Percentiles rank a stretch among this genome's conserved stretches.
phyloP scores from a whole-genome alignment of 306 rosid genomes.

The Lupinus albus region DNA sequence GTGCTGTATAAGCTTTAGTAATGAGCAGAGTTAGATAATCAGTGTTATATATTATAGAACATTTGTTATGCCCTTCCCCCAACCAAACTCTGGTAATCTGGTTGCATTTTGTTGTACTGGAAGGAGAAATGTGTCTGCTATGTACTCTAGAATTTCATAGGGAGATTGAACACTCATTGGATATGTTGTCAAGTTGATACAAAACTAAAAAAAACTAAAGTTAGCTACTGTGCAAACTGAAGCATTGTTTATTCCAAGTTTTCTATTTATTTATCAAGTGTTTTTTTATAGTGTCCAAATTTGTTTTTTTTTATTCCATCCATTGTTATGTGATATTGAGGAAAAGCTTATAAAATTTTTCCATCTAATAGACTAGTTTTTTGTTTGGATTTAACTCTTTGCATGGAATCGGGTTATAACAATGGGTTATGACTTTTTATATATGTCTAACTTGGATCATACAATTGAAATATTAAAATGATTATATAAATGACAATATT shows the following conservation, averaged over 20 bases:
- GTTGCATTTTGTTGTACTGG: background rate
- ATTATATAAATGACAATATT: too few relatives aligned
- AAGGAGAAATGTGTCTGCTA: background rate
- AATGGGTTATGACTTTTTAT: too few relatives aligned
- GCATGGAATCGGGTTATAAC: too few relatives aligned
- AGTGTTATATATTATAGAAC: background rate
- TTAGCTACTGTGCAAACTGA: background rate
- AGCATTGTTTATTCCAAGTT: background rate
- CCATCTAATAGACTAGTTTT: too few relatives aligned
- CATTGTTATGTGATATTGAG: too few relatives aligned
- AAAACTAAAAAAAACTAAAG: background rate
- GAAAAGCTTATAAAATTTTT: too few relatives aligned
- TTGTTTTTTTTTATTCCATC: too few relatives aligned
- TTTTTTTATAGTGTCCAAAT: background rate
- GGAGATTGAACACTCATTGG: background rate
- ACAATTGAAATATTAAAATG: too few relatives aligned
- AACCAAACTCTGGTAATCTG: background rate
- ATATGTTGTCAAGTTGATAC: constrained; percentile 1
- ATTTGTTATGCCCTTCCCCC: background rate
- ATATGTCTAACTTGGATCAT: too few relatives aligned
- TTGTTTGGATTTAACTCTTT: too few relatives aligned
- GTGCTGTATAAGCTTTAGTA: constrained; percentile 33
- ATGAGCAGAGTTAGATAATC: constrained; percentile 23
- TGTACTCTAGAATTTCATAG: background rate
- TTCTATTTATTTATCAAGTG: background rate